Evolutionary conservation across 139 green algal genomes (phyloP).

Genomic region (Picochlorum sp.): DNA sequence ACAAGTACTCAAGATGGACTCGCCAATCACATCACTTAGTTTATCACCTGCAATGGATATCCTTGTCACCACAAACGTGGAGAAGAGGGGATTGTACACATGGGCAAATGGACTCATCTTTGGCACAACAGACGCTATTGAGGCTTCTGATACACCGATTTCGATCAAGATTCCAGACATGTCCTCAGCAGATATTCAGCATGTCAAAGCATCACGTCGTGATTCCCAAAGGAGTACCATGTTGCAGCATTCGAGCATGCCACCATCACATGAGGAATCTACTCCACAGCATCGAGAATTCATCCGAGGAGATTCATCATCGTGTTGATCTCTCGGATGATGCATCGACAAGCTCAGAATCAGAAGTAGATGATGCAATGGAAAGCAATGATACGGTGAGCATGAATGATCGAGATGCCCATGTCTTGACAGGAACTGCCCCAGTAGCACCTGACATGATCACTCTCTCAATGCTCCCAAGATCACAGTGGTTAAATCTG

Average conservation of each 20-base stretch:
- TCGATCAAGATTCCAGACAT: conserved; percentile 36
- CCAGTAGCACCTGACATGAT: conserved; percentile 65
- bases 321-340: no score
- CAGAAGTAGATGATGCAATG: background rate
- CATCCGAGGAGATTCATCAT: no score
- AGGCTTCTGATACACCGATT: conserved; percentile 29
- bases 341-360: background rate
- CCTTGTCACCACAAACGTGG: conserved; percentile 85
- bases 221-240: no score
- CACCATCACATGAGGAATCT: no score
- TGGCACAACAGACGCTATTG: conserved; percentile 35
- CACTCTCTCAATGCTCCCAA: conserved; percentile 79
- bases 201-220: no score
- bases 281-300: no score
- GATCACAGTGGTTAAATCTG: conserved; percentile 82
- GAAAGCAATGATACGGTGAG: background rate
- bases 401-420: background rate
- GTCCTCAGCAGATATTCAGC: background rate
- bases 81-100: conserved; percentile 84
- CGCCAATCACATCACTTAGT: conserved; percentile 58
- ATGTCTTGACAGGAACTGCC: background rate
- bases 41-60: conserved; percentile 77
- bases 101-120: conserved; percentile 82
- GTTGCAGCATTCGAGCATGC: no score
- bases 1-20: conserved; percentile 68